These are phyloP conservation scores for Neurospora cerealis DNA, from an alignment of 495 filamentous ascomycete genomes.

Conservation along the genomic window DNA sequence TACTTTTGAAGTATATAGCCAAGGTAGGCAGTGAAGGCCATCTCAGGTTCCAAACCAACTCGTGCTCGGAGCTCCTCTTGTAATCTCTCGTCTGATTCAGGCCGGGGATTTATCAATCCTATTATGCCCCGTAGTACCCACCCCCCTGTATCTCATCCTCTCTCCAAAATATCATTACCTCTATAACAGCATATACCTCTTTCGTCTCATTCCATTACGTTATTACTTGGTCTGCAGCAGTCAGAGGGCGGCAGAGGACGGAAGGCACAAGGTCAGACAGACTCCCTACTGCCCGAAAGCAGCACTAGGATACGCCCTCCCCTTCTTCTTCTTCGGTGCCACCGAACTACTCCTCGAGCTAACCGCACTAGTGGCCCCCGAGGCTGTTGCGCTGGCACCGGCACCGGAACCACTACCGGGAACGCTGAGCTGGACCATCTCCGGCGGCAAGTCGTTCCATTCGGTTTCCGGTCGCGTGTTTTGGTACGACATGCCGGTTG, in stretches of 20 bases:
- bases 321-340: slow-evolving; percentile 34
- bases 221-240: not conserved
- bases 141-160: not conserved
- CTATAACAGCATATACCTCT: not conserved
- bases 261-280: not conserved
- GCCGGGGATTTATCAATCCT: not conserved
- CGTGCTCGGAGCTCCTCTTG: not conserved
- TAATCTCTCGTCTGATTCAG: not conserved
- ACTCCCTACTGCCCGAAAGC: slow-evolving; percentile 33
- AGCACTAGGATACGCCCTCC: slow-evolving; percentile 40
- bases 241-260: too few relatives aligned
- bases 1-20: not conserved
- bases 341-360: slow-evolving; percentile 39
- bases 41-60: not conserved
- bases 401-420: slow-evolving; percentile 1
- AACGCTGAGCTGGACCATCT: slow-evolving; percentile 27
- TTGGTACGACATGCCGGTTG: slow-evolving; percentile 35
- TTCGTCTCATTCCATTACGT: not conserved
- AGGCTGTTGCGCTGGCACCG: not conserved
- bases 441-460: slow-evolving; percentile 47
- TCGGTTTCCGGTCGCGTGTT: slow-evolving; percentile 41
- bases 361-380: slow-evolving; percentile 10
- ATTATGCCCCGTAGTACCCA: not conserved
- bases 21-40: not conserved
- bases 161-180: not conserved